phyloP scores from a whole-genome alignment of 495 filamentous ascomycete genomes.

The Echria macrotheca region DNA sequence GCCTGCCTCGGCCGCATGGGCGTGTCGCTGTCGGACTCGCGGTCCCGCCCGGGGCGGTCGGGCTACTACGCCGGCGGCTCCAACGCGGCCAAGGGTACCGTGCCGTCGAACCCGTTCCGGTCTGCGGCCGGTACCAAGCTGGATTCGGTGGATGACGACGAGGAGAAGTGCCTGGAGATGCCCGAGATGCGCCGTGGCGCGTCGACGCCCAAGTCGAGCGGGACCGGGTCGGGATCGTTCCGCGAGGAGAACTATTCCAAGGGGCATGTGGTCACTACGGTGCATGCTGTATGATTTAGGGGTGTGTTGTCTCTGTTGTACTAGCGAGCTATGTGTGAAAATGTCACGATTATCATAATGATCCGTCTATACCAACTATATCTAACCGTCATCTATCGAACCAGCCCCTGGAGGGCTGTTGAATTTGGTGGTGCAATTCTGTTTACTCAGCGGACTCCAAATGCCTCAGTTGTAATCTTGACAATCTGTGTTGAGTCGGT shows the following conservation, averaged over 20 bases:
- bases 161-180: slow-evolving; percentile 20
- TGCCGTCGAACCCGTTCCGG: neutral
- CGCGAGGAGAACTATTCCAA: slow-evolving; percentile 2
- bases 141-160: slow-evolving; percentile 14
- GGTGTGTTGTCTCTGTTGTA: slow-evolving; percentile 1
- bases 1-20: slow-evolving; percentile 1
- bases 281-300: neutral
- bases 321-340: neutral
- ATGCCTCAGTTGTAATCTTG: too few relatives aligned
- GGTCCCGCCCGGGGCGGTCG: slow-evolving; percentile 3
- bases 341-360: too few relatives aligned
- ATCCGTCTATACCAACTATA: too few relatives aligned
- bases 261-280: neutral
- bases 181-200: slow-evolving; percentile 13
- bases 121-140: neutral
- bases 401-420: too few relatives aligned
- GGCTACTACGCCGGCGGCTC: slow-evolving; percentile 10
- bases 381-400: too few relatives aligned
- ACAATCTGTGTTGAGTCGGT: too few relatives aligned
- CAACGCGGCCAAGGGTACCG: neutral
- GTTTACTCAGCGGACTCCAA: too few relatives aligned
- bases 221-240: neutral
- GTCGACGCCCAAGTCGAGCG: slow-evolving; percentile 14
- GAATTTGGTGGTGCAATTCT: too few relatives aligned
- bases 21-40: slow-evolving; percentile 16